phyloP scores from a whole-genome alignment of 345 rosid genomes.

The Leavenworthia alabamica region DNA sequence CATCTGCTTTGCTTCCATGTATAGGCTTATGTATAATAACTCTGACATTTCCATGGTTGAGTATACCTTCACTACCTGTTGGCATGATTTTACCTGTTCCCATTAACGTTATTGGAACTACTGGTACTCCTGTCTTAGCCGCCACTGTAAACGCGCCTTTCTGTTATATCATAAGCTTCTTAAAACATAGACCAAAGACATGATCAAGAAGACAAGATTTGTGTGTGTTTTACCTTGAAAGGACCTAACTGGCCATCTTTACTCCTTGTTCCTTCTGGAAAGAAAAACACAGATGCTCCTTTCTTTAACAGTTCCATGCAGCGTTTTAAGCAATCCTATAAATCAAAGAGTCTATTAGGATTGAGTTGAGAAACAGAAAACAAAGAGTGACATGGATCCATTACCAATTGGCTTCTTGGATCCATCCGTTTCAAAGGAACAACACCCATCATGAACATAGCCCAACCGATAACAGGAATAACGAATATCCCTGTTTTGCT shows the following conservation, averaged over 20 bases:
- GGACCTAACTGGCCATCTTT: slow-evolving; percentile 72
- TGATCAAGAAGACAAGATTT: not conserved
- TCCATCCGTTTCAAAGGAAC: slow-evolving; percentile 91
- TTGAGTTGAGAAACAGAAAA: no score
- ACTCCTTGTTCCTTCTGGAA: slow-evolving; percentile 94
- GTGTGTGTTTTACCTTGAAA: slow-evolving; percentile 63
- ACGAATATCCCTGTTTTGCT: slow-evolving; percentile 81
- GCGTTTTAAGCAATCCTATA: slow-evolving; percentile 79
- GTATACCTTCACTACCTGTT: slow-evolving; percentile 62
- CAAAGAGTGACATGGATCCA: not conserved
- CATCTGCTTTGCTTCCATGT: slow-evolving; percentile 55
- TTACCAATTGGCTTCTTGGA: slow-evolving; percentile 87
- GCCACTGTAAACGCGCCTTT: slow-evolving; percentile 95
- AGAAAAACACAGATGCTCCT: slow-evolving; percentile 79
- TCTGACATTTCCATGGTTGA: slow-evolving; percentile 60
- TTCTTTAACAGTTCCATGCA: slow-evolving; percentile 74
- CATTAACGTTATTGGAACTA: slow-evolving; percentile 70
- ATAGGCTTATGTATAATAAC: slow-evolving; percentile 71
- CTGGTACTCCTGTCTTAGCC: slow-evolving; percentile 68
- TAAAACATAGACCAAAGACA: not conserved
- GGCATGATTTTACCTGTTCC: slow-evolving; percentile 98
- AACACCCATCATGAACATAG: slow-evolving; percentile 77
- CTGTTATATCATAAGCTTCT: slow-evolving; percentile 32
- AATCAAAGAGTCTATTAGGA: not conserved
- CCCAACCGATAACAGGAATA: slow-evolving; percentile 84